Evolutionary conservation across 2,329 filamentous ascomycete genomes (phyloP), one percentile per base, ranked within the genome.

Genomic region (Didymella sp.): DNA sequence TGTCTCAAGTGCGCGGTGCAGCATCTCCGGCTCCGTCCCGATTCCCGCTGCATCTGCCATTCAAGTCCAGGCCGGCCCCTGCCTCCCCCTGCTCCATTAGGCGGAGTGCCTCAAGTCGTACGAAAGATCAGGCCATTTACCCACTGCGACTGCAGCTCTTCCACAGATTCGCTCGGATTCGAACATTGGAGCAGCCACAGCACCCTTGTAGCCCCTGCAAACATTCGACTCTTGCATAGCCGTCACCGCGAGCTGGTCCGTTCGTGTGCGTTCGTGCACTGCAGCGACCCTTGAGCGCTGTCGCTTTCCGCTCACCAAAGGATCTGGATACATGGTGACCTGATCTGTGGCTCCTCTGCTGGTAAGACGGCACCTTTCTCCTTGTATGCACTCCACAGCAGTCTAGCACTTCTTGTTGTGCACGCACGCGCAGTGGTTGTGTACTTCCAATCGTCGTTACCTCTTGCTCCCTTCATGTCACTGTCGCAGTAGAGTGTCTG

Each of bases 301-400:
- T 40, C 40, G 44, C 44, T 17, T 21, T 19, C 28, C 48, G 19
- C 41, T 40, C 24, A 8, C 25, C 33, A 27, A n/a, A 46, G 25
- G 17, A 47, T 40, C 38, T 38, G 54, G 50, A 35, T 52, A 38
- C 48, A 52, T 49, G 54, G 54, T 57, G 54, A 57, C 48, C 54
- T 57, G 54, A 57, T 40, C 49, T 48, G 54, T 52, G 48, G 54
- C 44, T 48, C 48, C 25, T 31, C 30, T 45, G 44, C 54, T 52
- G 54, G 54, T 57, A 57, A 57, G 54, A 52, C 54, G 54, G 43
- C 54, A 43, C 54, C 24, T 44, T 44, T 49, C 48, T 52, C 38
- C 38, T 51, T 57, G n/a, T 43, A 25, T 35, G n/a, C 47, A 31
- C 41, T 38, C 6, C 17, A 6, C 12, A 17, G 12, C 41, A 22